Base-by-base conservation (phyloP, 371 early-diverging fungal species). In the Mucor mucedo region DNA sequence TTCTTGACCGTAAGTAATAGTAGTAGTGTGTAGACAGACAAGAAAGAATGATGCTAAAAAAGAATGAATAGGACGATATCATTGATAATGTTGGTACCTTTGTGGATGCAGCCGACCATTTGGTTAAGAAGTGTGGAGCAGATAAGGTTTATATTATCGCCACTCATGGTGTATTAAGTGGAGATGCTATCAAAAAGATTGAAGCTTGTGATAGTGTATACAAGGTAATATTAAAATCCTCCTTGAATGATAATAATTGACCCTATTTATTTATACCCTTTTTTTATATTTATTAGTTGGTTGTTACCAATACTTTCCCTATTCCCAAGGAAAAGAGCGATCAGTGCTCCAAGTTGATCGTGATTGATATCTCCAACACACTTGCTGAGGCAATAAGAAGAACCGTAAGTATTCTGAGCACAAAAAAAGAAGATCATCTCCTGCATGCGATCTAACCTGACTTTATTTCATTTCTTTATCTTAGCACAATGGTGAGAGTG, bases 311-410 rank as follows among this genome's bases (percentile, higher is more conserved):
- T 77, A 89, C 97, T 4, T 96, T 94, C 79, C 97, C 98, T 44
- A 88, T 95, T 68, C 87, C 91, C 27, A 79, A 80, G 27, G 89
- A 89, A 68, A 93, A 95, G 72, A 82, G 84, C 38, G 78, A 75
- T 2, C 76, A 83, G 44, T 88, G 90, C 49, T 73, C 83, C 29
- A 98, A 98, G 75, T 80, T 98, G 33, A 73, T 79, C 38, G 79
- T 93, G 28, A 94, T 98, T 72, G 98, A 98, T 78, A 87, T 98
- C 52, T 89, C 91, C 40, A 85, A 87, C 5, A 92, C 95, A 28
- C 76, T 98, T 49, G 92, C 98, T 21, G 99, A 98, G 79, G 99
- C 99, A 6, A 98, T 98, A 66, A 89, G 99, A 69, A 83, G 99
- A 66, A 97, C 95, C 55, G 82, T 81, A 78, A 69, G 77, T 63